phyloP scores from a whole-genome alignment of 2,329 filamentous ascomycete genomes.

The Colletotrichum sp. region DNA sequence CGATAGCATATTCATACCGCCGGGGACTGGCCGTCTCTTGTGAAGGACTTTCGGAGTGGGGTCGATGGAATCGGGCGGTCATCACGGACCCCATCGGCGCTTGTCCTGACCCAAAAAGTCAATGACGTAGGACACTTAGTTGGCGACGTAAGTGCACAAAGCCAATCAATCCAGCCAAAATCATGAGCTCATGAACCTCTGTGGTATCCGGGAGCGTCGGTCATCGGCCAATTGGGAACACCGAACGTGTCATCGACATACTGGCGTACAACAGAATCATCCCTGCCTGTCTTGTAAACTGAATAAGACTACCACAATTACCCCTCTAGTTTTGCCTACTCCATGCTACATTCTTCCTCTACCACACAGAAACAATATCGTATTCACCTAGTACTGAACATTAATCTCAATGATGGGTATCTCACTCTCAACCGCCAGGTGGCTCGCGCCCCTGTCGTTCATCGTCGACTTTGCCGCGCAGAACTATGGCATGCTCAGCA shows the following conservation, averaged over 20 bases:
- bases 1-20: neutral
- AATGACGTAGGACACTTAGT: neutral
- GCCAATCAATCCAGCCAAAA: neutral
- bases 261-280: neutral
- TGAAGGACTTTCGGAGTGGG: neutral
- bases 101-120: neutral
- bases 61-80: neutral
- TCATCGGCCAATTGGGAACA: neutral
- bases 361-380: neutral
- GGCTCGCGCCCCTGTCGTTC: conserved; percentile 60
- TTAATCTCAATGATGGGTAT: conserved; percentile 48
- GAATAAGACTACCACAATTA: neutral
- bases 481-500: conserved; percentile 62
- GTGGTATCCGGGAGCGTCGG: neutral
- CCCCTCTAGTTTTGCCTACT: rapidly evolving
- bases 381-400: too few species aligned
- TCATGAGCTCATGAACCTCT: neutral
- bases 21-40: neutral
- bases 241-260: neutral
- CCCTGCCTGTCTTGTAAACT: neutral
- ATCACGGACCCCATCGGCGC: neutral
- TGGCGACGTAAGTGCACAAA: neutral
- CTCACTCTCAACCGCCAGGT: conserved; percentile 57
- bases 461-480: conserved; percentile 62
- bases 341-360: rapidly evolving